Conservation (phyloP, 2,329 filamentous ascomycete genomes). For the Colletotrichum cuscutae region DNA sequence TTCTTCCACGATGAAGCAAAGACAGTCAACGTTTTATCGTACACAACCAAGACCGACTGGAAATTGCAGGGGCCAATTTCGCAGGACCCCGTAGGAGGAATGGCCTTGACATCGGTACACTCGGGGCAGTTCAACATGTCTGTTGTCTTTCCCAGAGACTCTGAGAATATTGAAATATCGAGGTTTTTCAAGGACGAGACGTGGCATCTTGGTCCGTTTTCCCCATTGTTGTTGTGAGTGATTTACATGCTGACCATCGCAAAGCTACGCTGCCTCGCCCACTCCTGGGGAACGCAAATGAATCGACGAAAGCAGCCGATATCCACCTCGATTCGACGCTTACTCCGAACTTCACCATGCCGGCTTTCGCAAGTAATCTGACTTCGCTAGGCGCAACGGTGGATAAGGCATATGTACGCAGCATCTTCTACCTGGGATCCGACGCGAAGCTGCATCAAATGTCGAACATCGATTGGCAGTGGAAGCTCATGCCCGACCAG, state of each 20-base stretch:
- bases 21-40: conserved; percentile 45
- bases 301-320: conserved; percentile 3
- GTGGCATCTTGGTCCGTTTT: conserved; percentile 46
- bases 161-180: conserved; percentile 45
- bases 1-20: conserved; percentile 49
- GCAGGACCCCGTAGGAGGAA: conserved; percentile 40
- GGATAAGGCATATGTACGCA: conserved; percentile 38
- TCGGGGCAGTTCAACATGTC: conserved; percentile 45
- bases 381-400: conserved; percentile 31
- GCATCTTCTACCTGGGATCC: conserved; percentile 50
- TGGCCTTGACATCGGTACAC: conserved; percentile 44
- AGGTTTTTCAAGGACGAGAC: conserved; percentile 40
- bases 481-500: conserved; percentile 40
- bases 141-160: conserved; percentile 45
- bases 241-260: conserved; percentile 31
- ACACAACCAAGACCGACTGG: conserved; percentile 43
- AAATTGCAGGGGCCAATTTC: conserved; percentile 44
- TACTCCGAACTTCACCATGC: conserved; percentile 16
- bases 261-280: conserved; percentile 47
- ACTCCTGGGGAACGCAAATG: conserved; percentile 37
- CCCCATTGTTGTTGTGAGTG: not conserved
- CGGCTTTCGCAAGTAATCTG: conserved; percentile 3
- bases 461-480: conserved; percentile 41
- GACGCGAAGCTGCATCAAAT: conserved; percentile 47
- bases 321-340: conserved; percentile 15